Evolutionary conservation across 2,329 filamentous ascomycete species (phyloP).

Genomic region (Sarocladiaceae sp.): DNA sequence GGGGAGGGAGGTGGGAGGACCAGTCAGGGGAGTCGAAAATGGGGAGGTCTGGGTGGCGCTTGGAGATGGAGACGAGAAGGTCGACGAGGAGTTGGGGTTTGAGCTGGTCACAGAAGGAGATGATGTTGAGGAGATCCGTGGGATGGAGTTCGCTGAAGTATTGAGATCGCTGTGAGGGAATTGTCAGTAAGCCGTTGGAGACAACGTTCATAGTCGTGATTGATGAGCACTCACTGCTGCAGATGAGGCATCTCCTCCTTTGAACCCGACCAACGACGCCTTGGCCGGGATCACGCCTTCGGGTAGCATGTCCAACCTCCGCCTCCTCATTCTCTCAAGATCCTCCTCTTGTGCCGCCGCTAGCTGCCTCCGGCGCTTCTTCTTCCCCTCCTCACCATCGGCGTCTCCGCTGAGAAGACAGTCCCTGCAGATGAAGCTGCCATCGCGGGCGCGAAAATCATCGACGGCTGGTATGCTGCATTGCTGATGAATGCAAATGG

Average conservation of each 20-base stretch:
- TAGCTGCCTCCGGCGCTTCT: slow-evolving; percentile 5
- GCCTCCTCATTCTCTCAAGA: slow-evolving; percentile 24
- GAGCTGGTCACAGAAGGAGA: slow-evolving; percentile 35
- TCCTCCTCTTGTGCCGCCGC: slow-evolving; percentile 11
- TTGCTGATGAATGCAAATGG: slow-evolving; percentile 19
- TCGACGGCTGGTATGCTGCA: slow-evolving; percentile 14
- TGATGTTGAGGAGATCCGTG: slow-evolving; percentile 32
- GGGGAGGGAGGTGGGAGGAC: slow-evolving; percentile 19
- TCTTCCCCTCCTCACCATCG: not conserved
- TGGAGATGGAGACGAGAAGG: slow-evolving; percentile 35
- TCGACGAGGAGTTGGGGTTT: slow-evolving; percentile 34
- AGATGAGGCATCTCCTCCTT: slow-evolving; percentile 25
- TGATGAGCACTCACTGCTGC: slow-evolving; percentile 23
- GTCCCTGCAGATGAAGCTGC: slow-evolving; percentile 8
- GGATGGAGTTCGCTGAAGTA: slow-evolving; percentile 32
- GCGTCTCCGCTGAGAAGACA: not conserved
- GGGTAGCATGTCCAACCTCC: slow-evolving; percentile 25
- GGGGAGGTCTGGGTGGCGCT: slow-evolving; percentile 34
- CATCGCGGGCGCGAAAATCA: slow-evolving; percentile 8
- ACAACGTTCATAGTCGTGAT: too few relatives aligned
- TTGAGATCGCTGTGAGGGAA: slow-evolving; percentile 26
- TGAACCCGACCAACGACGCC: slow-evolving; percentile 32
- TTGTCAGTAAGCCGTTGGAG: not conserved
- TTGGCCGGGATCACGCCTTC: slow-evolving; percentile 26
- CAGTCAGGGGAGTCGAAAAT: slow-evolving; percentile 37